Base-by-base conservation (phyloP, 176 grass and related monocot species). In the Tuctoria greenei region DNA sequence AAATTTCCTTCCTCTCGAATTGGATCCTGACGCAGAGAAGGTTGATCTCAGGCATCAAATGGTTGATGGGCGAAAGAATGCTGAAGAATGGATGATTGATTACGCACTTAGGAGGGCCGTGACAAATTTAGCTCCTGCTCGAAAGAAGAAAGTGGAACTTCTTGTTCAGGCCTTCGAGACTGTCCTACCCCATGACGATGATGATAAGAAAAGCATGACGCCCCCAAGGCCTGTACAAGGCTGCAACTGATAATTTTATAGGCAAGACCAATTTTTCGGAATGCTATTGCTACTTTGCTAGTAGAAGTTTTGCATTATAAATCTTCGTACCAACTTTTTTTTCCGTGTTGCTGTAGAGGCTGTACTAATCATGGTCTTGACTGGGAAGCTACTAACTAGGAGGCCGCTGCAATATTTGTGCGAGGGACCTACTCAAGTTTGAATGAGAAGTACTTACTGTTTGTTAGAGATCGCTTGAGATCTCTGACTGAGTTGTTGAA, bases 51-150 rank as follows among this genome's bases (percentile, higher is more conserved):
- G 66, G 83, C 96, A 99, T 72, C 92, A 95, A 46, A 82, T 84
- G 38, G 77, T 95, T 54, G 96, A 93, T 62, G 92, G 92, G 10
- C 90, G 96, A 20, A 99, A 95, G 78, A 99, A 99, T 67, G 85
- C 96, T 2, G 96, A 99, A 73, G 96, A 99, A 64, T 99, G 87
- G 86, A 88, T 99, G 96, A 88, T 95, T 35, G 96, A 99, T 73
- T 92, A 93, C 37, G 91, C 91, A 3, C 91, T 99, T 79, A 74
- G 83, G 21, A 70, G 80, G 71, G 89, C 82, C 3, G 80, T 99
- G 35, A 88, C 86, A 44, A 90, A 90, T 43, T 74, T 99, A 42
- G 82, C 79, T 6, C 85, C 85, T 37, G 92, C 73, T 26, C 79
- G 92, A 25, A 90, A 90, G 74, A 92, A 90, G 87, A 99, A 99